Base-by-base conservation (phyloP, 768 basidiomycete genomes). In the Boletus huronensis region DNA sequence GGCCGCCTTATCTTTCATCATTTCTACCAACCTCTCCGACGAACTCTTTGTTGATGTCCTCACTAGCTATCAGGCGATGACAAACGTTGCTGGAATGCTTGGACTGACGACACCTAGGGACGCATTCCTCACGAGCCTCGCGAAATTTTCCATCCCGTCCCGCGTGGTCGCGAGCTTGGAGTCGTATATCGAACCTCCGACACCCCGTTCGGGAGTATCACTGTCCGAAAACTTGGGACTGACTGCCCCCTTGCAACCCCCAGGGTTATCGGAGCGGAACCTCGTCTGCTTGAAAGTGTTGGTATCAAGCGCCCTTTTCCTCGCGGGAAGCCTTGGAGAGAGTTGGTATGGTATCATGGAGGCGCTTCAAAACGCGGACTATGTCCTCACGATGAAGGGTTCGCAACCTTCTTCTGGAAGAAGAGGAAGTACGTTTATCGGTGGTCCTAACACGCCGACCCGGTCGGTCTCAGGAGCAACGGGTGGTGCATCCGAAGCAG, bases 321-420 rank as follows among this genome's bases (percentile, higher is more conserved):
- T 98, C 9, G 89, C 92, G 0, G 90, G 90, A 0, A 88, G 86
- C 53, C 79, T 97, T 6, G 93, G 87, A n/a, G 81, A 85, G 54
- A 92, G 88, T 55, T 98, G 96, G 96, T 96, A 91, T 68, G 80
- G 87, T 42, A 81, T 98, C 9, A 76, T 98, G 49, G 95, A 98
- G 64, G 84, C 88, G 1, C 72, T 98, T 23, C 96, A 98, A 72
- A 98, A 94, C 60, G 95, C 96, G 7, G 94, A 96, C 63, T 93
- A 93, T 62, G 90, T 99, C 19, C 75, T 98, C 19, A 82, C 82
- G 9, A 75, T 79, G 62, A 87, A 84, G 70, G 82, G 77, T 3
- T 72, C 71, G 1, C 70, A 70, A 29, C 58, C 64, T 29, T 54
- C 70, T 7, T 58, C 66, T 5, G 66, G 60, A 2, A 64, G 66